Evolutionary conservation across 1,139 yeast species (phyloP).

Genomic region (Candida anutae): DNA sequence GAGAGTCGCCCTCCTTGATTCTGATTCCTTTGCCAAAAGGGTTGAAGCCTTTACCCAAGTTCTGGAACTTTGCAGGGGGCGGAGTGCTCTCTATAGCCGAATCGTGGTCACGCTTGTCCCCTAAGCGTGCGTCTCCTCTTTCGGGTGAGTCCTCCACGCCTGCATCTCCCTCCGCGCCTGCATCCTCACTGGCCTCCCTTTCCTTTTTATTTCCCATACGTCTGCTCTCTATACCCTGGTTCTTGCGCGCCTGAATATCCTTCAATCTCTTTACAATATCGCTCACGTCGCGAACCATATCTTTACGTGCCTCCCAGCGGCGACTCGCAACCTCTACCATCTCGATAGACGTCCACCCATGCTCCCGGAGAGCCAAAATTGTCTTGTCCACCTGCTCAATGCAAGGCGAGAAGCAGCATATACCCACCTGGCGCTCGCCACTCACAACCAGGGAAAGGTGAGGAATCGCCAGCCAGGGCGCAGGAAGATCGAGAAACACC

Average conservation of each 20-base stretch:
- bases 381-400: slow-evolving; percentile 93
- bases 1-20: slow-evolving; percentile 78
- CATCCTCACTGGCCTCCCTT: slow-evolving; percentile 1
- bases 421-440: slow-evolving; percentile 45
- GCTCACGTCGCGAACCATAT: slow-evolving; percentile 71
- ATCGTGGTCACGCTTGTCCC: slow-evolving; percentile 12
- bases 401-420: slow-evolving; percentile 96
- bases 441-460: slow-evolving; percentile 58
- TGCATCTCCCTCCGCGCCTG: too few species aligned
- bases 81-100: slow-evolving; percentile 6
- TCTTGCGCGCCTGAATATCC: slow-evolving; percentile 72
- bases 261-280: slow-evolving; percentile 77
- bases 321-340: slow-evolving; percentile 87
- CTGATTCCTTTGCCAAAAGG: slow-evolving; percentile 87
- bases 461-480: slow-evolving; percentile 96
- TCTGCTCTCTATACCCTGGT: slow-evolving; percentile 60
- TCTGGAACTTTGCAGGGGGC: slow-evolving; percentile 16
- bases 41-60: slow-evolving; percentile 56
- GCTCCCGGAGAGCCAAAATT: slow-evolving; percentile 58
- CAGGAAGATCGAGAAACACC: slow-evolving; percentile 85
- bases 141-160: slow-evolving; percentile 2
- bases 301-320: slow-evolving; percentile 87
- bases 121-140: slow-evolving; percentile 2
- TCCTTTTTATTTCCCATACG: slow-evolving; percentile 16
- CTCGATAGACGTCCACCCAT: slow-evolving; percentile 86